phyloP scores from a whole-genome alignment of 352 stramenopile genomes.

The Phytophthora niederhauseri region DNA sequence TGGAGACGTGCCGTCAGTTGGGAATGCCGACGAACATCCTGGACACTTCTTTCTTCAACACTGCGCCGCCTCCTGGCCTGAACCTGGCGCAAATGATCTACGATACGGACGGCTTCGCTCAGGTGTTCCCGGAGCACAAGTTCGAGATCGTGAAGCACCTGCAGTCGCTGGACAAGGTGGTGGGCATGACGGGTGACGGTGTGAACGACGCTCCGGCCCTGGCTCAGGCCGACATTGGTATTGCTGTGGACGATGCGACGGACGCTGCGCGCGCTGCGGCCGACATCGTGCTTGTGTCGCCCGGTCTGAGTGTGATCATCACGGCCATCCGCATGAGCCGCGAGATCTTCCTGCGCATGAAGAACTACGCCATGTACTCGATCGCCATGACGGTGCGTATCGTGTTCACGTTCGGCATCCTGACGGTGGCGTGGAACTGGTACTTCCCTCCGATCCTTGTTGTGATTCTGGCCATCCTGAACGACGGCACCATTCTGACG shows the following conservation, averaged over 20 bases:
- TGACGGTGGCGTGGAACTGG: constrained; percentile 90
- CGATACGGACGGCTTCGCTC: constrained; percentile 93
- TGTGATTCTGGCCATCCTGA: constrained; percentile 91
- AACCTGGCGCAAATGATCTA: constrained; percentile 89
- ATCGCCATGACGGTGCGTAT: constrained; percentile 91
- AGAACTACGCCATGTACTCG: constrained; percentile 93
- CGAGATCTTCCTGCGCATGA: constrained; percentile 93
- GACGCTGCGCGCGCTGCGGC: constrained; percentile 89
- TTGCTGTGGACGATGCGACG: constrained; percentile 91
- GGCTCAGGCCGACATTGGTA: constrained; percentile 91
- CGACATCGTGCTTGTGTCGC: constrained; percentile 90
- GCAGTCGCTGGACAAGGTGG: constrained; percentile 85
- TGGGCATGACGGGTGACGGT: constrained; percentile 89
- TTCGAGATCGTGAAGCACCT: constrained; percentile 92
- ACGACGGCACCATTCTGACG: constrained; percentile 89
- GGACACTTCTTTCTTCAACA: constrained; percentile 83
- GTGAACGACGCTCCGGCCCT: constrained; percentile 94
- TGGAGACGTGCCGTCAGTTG: constrained; percentile 92
- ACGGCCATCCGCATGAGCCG: constrained; percentile 88
- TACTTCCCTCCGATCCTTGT: constrained; percentile 89
- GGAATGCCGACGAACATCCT: constrained; percentile 91
- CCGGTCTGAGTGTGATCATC: constrained; percentile 89
- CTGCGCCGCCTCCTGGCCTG: constrained; percentile 60
- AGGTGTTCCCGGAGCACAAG: constrained; percentile 94
- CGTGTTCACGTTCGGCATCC: constrained; percentile 87